Evolutionary conservation across 129 eudicot genomes (phyloP).

Genomic region (Pseudognaphalium luteoalbum): DNA sequence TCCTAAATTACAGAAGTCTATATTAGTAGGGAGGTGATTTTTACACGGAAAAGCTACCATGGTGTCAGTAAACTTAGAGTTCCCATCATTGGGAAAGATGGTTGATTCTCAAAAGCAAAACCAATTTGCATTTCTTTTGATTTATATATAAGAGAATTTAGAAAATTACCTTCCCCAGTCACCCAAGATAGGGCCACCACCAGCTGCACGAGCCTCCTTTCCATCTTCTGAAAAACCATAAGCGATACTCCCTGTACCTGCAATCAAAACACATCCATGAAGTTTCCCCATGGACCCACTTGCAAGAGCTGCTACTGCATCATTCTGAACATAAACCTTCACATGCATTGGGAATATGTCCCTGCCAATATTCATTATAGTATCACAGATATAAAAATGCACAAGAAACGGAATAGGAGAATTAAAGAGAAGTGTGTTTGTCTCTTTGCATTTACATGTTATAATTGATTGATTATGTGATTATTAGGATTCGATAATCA

Average conservation of each 20-base stretch:
- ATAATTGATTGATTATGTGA: background rate
- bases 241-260: conserved; percentile 91
- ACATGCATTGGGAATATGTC: conserved; percentile 57
- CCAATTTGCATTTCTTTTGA: too few species aligned
- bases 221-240: conserved; percentile 86
- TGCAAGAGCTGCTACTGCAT: conserved; percentile 90
- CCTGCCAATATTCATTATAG: conserved; percentile 39
- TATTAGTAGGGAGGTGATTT: background rate
- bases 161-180: conserved; percentile 85
- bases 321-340: conserved; percentile 72
- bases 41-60: background rate
- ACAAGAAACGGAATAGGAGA: background rate
- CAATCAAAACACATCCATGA: conserved; percentile 90
- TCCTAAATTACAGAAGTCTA: background rate
- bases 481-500: background rate
- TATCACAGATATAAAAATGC: background rate
- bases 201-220: conserved; percentile 86
- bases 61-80: too few species aligned
- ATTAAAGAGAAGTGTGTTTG: background rate
- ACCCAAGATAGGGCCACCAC: conserved; percentile 93
- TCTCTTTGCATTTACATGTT: background rate
- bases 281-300: conserved; percentile 97
- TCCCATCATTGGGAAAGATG: background rate
- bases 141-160: background rate
- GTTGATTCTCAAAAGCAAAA: background rate